Conservation (phyloP, 208 protist genomes). For the Trypanosoma platydactyli region DNA sequence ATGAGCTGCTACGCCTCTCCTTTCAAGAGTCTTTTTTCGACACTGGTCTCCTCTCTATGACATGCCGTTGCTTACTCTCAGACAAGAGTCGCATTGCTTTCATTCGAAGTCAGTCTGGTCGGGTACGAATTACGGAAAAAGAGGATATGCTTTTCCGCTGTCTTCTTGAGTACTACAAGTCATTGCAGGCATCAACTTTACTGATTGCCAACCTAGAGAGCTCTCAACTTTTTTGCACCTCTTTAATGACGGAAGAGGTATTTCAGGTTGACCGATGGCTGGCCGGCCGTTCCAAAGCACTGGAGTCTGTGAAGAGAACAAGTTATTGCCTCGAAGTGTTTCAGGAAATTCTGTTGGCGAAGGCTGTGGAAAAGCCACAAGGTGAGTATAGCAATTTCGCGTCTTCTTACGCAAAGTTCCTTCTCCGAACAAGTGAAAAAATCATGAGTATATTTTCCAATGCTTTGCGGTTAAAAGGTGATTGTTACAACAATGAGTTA, state of each 20-base stretch:
- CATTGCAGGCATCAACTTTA: conserved; percentile 49
- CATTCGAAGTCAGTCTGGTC: conserved; percentile 50
- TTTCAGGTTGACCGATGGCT: conserved; percentile 66
- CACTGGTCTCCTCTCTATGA: conserved; percentile 51
- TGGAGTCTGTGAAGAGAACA: conserved; percentile 40
- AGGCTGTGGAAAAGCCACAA: conserved; percentile 26
- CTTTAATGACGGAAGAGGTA: conserved; percentile 67
- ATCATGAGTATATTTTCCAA: conserved; percentile 54
- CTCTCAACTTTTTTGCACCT: conserved; percentile 61
- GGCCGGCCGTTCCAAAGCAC: conserved; percentile 27
- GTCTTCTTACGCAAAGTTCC: conserved; percentile 61
- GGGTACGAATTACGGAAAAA: conserved; percentile 27
- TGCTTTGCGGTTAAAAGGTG: conserved; percentile 48
- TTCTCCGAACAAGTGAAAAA: conserved; percentile 68
- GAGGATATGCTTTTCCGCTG: conserved; percentile 60
- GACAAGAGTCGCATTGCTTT: conserved; percentile 49
- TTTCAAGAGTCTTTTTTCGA: conserved; percentile 44
- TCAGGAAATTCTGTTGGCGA: conserved; percentile 74
- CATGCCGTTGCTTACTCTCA: conserved; percentile 72
- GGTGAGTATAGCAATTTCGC: conserved; percentile 31
- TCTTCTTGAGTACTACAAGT: conserved; percentile 64
- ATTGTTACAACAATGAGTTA: conserved; percentile 30
- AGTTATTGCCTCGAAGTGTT: conserved; percentile 80
- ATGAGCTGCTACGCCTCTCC: conserved; percentile 37
- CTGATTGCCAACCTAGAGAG: conserved; percentile 31